Evolutionary conservation across 192 early-diverging fungal species (phyloP).

Genomic region (Gaertneriomyces sp.): DNA sequence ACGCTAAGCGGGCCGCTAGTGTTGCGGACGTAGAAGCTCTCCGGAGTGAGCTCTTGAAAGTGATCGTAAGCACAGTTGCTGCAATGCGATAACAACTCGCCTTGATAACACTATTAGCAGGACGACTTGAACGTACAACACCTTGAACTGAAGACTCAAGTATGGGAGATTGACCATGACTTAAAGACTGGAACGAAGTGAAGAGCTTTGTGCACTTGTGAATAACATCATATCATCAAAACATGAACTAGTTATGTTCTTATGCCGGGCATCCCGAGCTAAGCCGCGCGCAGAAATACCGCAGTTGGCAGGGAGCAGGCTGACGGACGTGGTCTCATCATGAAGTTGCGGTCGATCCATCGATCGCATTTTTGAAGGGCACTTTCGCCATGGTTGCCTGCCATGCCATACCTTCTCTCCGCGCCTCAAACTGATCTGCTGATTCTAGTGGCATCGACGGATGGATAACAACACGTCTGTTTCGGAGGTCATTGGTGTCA

Average conservation of each 20-base stretch:
- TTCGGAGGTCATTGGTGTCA: background rate
- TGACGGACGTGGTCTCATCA: too few species aligned
- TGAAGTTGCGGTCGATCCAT: too few species aligned
- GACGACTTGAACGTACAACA: slow-evolving; percentile 76
- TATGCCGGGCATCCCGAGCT: too few species aligned
- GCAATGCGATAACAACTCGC: background rate
- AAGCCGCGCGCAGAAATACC: too few species aligned
- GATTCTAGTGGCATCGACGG: background rate
- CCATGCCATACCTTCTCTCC: slow-evolving; percentile 9
- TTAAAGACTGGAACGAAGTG: slow-evolving; percentile 6
- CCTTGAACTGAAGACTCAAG: slow-evolving; percentile 77
- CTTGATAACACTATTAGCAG: slow-evolving; percentile 21
- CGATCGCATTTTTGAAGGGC: background rate
- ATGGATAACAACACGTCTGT: background rate
- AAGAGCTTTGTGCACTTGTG: too few species aligned
- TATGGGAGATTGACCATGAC: slow-evolving; percentile 66
- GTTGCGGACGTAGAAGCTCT: slow-evolving; percentile 40
- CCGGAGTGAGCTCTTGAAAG: slow-evolving; percentile 38
- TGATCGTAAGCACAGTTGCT: slow-evolving; percentile 27
- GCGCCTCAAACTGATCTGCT: background rate
- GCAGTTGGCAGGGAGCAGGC: too few species aligned
- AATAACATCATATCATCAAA: too few species aligned
- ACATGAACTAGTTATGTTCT: too few species aligned
- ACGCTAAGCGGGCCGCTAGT: slow-evolving; percentile 58
- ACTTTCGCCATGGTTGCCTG: slow-evolving; percentile 16